Percentiles rank a stretch among this genome's conserved stretches.
Evolutionary conservation across 768 basidiomycete species (phyloP).

Genomic region (Boletus sensibilis): DNA sequence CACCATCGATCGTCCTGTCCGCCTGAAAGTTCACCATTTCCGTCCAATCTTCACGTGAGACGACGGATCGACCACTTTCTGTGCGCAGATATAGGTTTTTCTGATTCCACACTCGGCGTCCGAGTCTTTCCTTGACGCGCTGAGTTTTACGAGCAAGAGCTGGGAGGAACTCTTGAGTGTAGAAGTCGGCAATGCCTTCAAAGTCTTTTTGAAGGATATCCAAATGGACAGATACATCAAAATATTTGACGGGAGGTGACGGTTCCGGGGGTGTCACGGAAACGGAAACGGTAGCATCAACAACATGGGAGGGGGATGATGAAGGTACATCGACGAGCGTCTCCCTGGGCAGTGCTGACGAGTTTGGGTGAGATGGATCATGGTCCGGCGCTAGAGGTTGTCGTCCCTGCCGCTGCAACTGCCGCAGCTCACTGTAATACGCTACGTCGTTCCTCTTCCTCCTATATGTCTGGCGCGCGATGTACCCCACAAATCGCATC

Average conservation of each 20-base stretch:
- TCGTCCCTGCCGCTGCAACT: conserved; percentile 24
- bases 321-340: not conserved
- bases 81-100: conserved; percentile 54
- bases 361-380: conserved; percentile 14
- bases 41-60: conserved; percentile 50
- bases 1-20: not conserved
- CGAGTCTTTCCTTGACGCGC: conserved; percentile 72
- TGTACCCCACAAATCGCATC: conserved; percentile 57
- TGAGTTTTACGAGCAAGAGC: conserved; percentile 52
- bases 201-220: conserved; percentile 55
- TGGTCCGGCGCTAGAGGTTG: conserved; percentile 22
- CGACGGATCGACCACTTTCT: conserved; percentile 27
- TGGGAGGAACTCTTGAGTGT: conserved; percentile 36
- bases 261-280: conserved; percentile 29
- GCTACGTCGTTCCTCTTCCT: conserved; percentile 49
- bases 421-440: conserved; percentile 40
- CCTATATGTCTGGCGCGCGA: conserved; percentile 44
- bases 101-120: conserved; percentile 68
- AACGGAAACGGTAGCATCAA: conserved; percentile 12
- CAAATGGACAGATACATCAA: conserved; percentile 59
- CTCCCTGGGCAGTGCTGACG: not conserved
- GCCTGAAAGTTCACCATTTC: conserved; percentile 47
- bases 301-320: not conserved
- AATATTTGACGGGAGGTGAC: conserved; percentile 26
- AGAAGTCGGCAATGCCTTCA: conserved; percentile 46